Percentiles rank a stretch among this genome's conserved stretches.
These are phyloP conservation scores for Marasmius tenuissimus DNA, from an alignment of 1,284 basidiomycete species.

Conservation along the genomic window DNA sequence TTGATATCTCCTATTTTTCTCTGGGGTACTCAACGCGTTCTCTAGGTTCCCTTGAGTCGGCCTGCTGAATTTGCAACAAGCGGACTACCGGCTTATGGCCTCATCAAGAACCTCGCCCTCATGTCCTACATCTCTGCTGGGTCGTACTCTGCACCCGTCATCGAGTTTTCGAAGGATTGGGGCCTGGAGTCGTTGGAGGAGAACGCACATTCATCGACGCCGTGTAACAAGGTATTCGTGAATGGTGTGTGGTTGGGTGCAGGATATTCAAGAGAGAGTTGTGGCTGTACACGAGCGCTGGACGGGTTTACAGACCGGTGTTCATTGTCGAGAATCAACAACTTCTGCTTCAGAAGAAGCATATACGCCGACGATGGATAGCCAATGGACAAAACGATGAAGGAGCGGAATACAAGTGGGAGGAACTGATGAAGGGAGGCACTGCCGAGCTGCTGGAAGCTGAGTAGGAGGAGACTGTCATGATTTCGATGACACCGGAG, in stretches of 20 bases:
- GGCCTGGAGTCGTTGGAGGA: conserved; percentile 92
- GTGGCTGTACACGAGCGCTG: conserved; percentile 94
- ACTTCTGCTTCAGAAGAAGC: conserved; percentile 82
- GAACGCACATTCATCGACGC: conserved; percentile 79
- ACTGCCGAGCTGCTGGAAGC: conserved; percentile 96
- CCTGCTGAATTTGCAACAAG: conserved; percentile 57
- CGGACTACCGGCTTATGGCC: conserved; percentile 98
- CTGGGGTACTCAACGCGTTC: no score
- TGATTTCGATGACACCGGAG: conserved; percentile 98
- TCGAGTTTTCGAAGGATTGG: conserved; percentile 99
- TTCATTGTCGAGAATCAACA: conserved; percentile 95
- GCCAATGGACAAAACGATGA: conserved; percentile 56
- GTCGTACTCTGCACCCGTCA: conserved; percentile 93
- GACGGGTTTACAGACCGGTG: conserved; percentile 93
- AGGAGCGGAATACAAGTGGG: conserved; percentile 77
- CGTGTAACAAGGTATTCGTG: conserved; percentile 96
- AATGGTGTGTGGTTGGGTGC: conserved; percentile 99
- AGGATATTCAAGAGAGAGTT: conserved; percentile 97
- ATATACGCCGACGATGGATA: conserved; percentile 81
- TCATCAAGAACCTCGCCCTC: conserved; percentile 97
- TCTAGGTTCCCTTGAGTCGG: no score
- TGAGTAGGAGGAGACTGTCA: conserved; percentile 98
- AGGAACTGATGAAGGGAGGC: conserved; percentile 82
- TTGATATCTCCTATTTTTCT: no score
- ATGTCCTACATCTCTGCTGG: conserved; percentile 99